Percentiles rank a stretch among this genome's conserved stretches.
Evolutionary conservation across 805 yeast genomes (phyloP).

Genomic region (Starmerella stigmatis): DNA sequence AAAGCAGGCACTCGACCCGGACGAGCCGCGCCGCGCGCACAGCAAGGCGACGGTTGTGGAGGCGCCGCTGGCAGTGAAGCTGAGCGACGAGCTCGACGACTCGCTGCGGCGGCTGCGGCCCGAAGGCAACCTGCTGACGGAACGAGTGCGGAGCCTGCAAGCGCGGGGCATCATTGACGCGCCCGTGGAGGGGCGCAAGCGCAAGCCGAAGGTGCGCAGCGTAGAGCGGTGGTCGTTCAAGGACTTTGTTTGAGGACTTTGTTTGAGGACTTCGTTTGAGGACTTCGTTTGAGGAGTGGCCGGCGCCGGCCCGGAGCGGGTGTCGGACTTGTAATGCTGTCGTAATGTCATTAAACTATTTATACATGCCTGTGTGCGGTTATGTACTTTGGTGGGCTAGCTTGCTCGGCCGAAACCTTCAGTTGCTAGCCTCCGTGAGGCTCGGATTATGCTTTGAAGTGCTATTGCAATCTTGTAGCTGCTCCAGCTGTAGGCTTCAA

Average conservation of each 20-base stretch:
- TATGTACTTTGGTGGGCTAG: too few species aligned
- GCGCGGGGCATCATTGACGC: conserved; percentile 79
- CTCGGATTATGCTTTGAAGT: too few species aligned
- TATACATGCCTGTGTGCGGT: too few species aligned
- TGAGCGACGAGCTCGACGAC: conserved; percentile 78
- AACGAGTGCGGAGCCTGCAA: conserved; percentile 72
- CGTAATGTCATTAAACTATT: too few species aligned
- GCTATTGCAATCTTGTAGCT: too few species aligned
- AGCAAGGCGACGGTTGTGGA: conserved; percentile 40
- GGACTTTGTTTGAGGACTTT: conserved; percentile 41
- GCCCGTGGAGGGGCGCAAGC: conserved; percentile 48
- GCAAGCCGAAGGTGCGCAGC: conserved; percentile 58
- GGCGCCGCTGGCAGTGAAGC: conserved; percentile 57
- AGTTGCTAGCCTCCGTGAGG: too few species aligned
- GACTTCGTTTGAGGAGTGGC: background rate
- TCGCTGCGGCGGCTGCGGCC: conserved; percentile 76
- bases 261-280: background rate
- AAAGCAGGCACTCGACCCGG: conserved; percentile 21
- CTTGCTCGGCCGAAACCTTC: too few species aligned
- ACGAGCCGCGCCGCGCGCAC: conserved; percentile 28
- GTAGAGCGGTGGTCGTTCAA: conserved; percentile 92
- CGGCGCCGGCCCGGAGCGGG: too few species aligned
- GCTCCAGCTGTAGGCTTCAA: too few species aligned
- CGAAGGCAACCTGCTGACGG: conserved; percentile 79
- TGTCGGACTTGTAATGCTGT: too few species aligned